Evolutionary conservation across 306 rosid genomes (phyloP), one percentile per base, ranked within the genome.

Genomic region (Arachis stenosperma): DNA sequence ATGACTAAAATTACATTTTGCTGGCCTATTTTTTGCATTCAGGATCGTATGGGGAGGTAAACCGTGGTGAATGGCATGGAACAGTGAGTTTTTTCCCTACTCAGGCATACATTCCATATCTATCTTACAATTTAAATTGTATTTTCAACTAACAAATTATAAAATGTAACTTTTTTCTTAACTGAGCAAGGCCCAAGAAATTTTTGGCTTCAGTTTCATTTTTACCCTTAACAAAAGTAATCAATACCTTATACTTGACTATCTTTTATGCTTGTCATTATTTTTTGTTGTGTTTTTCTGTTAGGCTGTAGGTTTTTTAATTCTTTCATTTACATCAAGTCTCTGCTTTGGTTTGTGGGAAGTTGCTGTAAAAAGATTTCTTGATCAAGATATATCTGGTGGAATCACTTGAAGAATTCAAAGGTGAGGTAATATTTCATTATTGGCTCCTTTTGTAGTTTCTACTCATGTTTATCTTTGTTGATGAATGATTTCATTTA

Each of bases 31-130:
- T 68, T 69, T 79, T 55, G 54, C 59, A 61, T 89, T 83, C 82
- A 94, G 98, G 98, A 76, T 89, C 97, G n/a, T 94, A 94, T 74
- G 97, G 98, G 62, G 98, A 94, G 89, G 98, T 94, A 50, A 88
- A 91, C 79, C 97, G 81, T 15, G 97, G 97, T 67, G 98, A 91
- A 74, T 94, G 96, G 97, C 90, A 74, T 77, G 98, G 97, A 83
- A 94, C 98, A 58, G 97, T 94, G 85, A 86, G 98, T 88, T 84
- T 81, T 73, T 7, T 78, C 73, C 53, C 69, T 57, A 56, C 69
- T 47, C 15, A 58, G 73, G 51, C 70, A 10, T 67, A 41, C 51
- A 42, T 27, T 71, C 42, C 54, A 33, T 44, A 29, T 43, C 46
- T 29, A 42, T 74, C 6, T 61, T 65, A 51, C 47, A 47, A 2